Percentiles rank a stretch among this genome's conserved stretches.
phyloP scores from a whole-genome alignment of 2,329 filamentous ascomycete genomes.

The Penicillium sp. region DNA sequence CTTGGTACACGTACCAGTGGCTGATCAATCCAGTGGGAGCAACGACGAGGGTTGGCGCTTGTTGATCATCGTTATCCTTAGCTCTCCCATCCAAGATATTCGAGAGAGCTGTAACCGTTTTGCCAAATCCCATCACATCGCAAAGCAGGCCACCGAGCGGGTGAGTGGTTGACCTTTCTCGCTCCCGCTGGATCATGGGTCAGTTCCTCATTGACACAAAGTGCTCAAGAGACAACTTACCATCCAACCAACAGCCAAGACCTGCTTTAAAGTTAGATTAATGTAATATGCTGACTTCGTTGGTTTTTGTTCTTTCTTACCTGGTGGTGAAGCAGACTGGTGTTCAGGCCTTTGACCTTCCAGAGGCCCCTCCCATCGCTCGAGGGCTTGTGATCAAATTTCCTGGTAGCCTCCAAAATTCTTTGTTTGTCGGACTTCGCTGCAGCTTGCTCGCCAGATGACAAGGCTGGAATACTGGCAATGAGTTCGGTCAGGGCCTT shows the following conservation, averaged over 20 bases:
- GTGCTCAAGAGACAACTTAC: constrained; percentile 16
- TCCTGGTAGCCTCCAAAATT: constrained; percentile 29
- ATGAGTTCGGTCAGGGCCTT: constrained; percentile 38
- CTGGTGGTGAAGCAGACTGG: constrained; percentile 40
- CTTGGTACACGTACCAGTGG: constrained; percentile 34
- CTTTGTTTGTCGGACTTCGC: background rate
- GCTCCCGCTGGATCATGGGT: constrained; percentile 28
- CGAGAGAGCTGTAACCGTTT: constrained; percentile 41
- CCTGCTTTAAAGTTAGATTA: constrained; percentile 18
- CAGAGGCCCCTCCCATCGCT: constrained; percentile 32
- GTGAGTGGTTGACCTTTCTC: constrained; percentile 23
- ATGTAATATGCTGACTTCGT: background rate
- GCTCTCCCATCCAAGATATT: constrained; percentile 40
- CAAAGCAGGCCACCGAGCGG: constrained; percentile 42
- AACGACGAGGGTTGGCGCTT: constrained; percentile 41
- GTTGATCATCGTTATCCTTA: constrained; percentile 14
- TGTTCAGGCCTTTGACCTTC: constrained; percentile 34
- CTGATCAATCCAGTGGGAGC: constrained; percentile 34
- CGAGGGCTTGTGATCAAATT: constrained; percentile 30
- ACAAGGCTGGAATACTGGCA: constrained; percentile 27
- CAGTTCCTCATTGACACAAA: background rate
- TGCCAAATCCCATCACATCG: constrained; percentile 47
- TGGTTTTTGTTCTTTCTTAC: constrained; percentile 14
- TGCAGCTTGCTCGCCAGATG: background rate
- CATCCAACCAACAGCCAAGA: constrained; percentile 37